These are phyloP conservation scores for Candida fluviatilis DNA, from an alignment of 805 yeast species.

Conservation along the genomic window DNA sequence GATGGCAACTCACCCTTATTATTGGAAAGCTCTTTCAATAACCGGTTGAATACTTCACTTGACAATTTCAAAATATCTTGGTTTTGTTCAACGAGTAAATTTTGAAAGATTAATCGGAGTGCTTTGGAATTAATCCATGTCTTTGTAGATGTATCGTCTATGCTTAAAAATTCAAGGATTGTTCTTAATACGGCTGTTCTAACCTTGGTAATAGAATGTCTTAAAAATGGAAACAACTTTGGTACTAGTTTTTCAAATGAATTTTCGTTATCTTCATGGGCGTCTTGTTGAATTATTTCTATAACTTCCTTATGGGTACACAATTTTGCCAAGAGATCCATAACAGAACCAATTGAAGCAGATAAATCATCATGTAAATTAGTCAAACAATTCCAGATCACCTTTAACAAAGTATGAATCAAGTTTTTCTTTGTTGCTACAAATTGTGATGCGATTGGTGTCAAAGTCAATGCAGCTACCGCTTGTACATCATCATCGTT, in stretches of 20 bases:
- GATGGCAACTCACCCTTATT: conserved; percentile 26
- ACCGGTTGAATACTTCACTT: conserved; percentile 50
- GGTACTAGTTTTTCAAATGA: conserved; percentile 82
- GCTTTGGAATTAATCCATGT: conserved; percentile 78
- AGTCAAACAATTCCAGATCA: conserved; percentile 87
- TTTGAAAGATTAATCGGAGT: conserved; percentile 77
- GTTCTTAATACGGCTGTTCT: conserved; percentile 84
- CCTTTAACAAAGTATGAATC: conserved; percentile 49
- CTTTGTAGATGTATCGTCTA: conserved; percentile 46
- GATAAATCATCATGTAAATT: conserved; percentile 87
- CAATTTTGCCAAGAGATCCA: conserved; percentile 86
- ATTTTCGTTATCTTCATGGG: conserved; percentile 45
- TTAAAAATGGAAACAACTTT: conserved; percentile 80
- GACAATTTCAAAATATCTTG: conserved; percentile 64
- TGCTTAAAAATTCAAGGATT: conserved; percentile 66
- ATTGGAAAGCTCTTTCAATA: conserved; percentile 51
- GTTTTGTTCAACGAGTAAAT: conserved; percentile 85
- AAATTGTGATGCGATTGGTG: conserved; percentile 87
- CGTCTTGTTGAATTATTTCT: conserved; percentile 62
- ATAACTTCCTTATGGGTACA: conserved; percentile 80
- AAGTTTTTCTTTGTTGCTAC: conserved; percentile 57
- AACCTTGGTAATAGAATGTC: conserved; percentile 91
- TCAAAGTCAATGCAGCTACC: conserved; percentile 87
- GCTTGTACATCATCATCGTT: conserved; percentile 95
- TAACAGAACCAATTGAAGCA: conserved; percentile 91